Evolutionary conservation across 257 asterid genomes (phyloP).

Genomic region (Ajuga chamaepitys): DNA sequence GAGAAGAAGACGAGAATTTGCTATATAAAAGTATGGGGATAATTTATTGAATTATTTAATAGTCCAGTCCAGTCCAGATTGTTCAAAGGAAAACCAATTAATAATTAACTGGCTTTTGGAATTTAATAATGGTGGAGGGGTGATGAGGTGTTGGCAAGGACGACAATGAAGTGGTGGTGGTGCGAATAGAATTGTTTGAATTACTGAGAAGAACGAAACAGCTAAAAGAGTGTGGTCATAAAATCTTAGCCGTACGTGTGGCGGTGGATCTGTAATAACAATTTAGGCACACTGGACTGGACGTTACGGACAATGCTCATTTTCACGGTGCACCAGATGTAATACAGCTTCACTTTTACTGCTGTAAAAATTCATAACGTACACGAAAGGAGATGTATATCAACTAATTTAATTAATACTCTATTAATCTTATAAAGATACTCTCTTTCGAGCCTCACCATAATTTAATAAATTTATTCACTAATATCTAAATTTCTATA

Average conservation of each 20-base stretch:
- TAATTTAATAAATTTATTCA: too few relatives aligned
- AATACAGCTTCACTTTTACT: too few relatives aligned
- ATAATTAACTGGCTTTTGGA: background rate
- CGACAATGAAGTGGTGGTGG: constrained; percentile 6
- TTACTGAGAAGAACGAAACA: background rate
- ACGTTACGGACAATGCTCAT: too few relatives aligned
- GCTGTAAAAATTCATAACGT: too few relatives aligned
- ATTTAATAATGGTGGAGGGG: constrained; percentile 9
- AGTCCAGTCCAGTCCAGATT: background rate
- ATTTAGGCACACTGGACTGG: too few relatives aligned
- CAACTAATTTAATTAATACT: too few relatives aligned
- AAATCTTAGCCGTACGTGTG: constrained; percentile 6
- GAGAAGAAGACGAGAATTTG: background rate
- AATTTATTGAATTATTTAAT: background rate
- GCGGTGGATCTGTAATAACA: too few relatives aligned
- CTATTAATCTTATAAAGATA: too few relatives aligned
- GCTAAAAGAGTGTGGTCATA: background rate
- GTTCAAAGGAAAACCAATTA: background rate
- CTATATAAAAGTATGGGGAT: background rate
- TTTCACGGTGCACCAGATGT: too few relatives aligned
- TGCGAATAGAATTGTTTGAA: background rate
- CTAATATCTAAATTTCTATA: too few relatives aligned
- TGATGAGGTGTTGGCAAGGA: constrained; percentile 18
- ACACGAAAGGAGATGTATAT: too few relatives aligned
- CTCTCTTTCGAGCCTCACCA: too few relatives aligned